Base-by-base conservation (phyloP, 129 eudicot species). In the Lactuca sativa region DNA sequence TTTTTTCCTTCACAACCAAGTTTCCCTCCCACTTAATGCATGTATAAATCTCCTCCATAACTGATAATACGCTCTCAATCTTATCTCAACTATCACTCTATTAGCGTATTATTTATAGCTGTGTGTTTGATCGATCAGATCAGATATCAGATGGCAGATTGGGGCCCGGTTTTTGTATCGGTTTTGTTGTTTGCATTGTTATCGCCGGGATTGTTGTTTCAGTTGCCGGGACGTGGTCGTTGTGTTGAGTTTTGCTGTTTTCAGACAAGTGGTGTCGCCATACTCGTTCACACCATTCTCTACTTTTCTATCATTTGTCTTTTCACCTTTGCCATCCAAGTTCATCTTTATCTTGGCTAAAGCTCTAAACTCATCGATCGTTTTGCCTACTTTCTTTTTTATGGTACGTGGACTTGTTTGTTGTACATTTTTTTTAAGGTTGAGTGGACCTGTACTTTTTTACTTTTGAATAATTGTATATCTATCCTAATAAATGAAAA, bases 171-270 rank as follows among this genome's bases (percentile, higher is more conserved):
- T 6, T 76, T 88, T 44, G 82, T 88, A 37, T 69, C 86, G 2
- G 84, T 72, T 62, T 7, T 83, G 60, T 68, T 88, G 17, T 88
- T 88, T 67, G 79, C 85, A 4, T 56, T 88, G 77, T 75, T 88
- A 33, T 74, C 89, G 36, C 91, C 96, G 7, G 91, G 96, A 11
- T 62, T 85, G 64, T 60, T 88, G 37, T 88, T 88, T 69, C 95
- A 88, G 69, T 32, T 88, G 16, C 91, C 95, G 6, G 95, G 86
- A 33, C 62, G 81, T 7, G 78, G 67, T 0, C 70, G 90, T 0
- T 77, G 78, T 37, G 77, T 88, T 3, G 82, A 88, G 3, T 88
- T 88, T 30, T 88, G 95, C 13, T 80, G 75, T 47, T 77, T 88
- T 33, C 86, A 62, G 17, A 88, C 95, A 3, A 80, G 90, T 15